A percentile compares a stretch with the other conserved stretches of the same genome.
phyloP scores from a whole-genome alignment of 2,329 filamentous ascomycete species.

The Fusarium floridanum region DNA sequence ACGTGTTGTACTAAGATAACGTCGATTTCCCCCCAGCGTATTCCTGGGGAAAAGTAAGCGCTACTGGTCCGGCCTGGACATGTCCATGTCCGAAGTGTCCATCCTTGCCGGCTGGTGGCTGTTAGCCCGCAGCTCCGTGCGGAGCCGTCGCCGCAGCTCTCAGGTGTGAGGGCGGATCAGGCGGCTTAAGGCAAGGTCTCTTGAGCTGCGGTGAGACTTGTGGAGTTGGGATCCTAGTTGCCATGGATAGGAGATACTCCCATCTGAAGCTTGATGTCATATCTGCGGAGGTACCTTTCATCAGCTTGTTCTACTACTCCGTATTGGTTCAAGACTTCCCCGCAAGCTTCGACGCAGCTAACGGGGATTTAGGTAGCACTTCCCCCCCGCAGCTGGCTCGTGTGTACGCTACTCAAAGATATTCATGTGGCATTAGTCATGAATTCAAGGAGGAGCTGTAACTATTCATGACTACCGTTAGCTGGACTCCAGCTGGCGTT shows the following conservation, averaged over 20 bases:
- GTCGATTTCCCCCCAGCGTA: not conserved
- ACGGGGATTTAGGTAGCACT: not conserved
- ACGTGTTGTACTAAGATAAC: not conserved
- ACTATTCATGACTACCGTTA: not conserved
- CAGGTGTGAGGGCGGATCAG: not conserved
- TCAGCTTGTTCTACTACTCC: not conserved
- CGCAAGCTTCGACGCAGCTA: not conserved
- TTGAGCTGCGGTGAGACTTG: slow-evolving; percentile 1
- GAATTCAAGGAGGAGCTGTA: not conserved
- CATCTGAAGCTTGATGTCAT: not conserved
- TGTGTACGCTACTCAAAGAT: not conserved
- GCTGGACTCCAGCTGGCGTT: not conserved
- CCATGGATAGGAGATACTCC: not conserved
- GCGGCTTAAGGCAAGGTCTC: not conserved
- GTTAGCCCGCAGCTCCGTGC: not conserved
- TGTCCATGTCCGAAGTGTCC: not conserved
- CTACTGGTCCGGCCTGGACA: not conserved
- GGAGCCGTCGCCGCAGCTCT: slow-evolving; percentile 1
- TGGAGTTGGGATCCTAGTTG: not conserved
- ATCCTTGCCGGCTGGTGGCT: not conserved
- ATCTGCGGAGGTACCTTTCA: not conserved
- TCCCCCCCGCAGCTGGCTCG: not conserved
- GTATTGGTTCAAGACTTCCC: not conserved
- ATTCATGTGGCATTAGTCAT: not conserved
- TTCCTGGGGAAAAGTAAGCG: not conserved